These are phyloP conservation scores for Erysimum cheiri DNA, from an alignment of 441 rosid genomes.

Conservation along the genomic window DNA sequence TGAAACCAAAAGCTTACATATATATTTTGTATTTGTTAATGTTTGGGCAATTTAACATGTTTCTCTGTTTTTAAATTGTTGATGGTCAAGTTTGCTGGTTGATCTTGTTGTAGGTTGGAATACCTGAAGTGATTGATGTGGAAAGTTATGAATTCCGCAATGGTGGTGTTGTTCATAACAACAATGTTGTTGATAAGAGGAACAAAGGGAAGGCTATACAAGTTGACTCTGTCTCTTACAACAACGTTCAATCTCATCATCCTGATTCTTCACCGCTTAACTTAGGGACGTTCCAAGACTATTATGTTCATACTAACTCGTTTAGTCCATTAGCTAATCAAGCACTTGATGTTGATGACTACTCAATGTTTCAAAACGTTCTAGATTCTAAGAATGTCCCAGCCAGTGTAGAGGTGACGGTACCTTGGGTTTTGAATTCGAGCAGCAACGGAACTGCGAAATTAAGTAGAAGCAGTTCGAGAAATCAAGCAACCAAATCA, in stretches of 20 bases:
- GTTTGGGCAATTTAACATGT: constrained; percentile 5
- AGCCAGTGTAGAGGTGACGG: constrained; percentile 19
- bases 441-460: constrained; percentile 25
- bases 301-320: constrained; percentile 5
- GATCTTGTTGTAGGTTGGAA: constrained; percentile 47
- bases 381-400: constrained; percentile 19
- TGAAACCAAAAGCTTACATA: neutral
- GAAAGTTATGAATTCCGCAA: constrained; percentile 59
- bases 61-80: constrained; percentile 23
- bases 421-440: constrained; percentile 25
- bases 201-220: constrained; percentile 68
- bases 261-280: constrained; percentile 10
- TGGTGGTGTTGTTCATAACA: constrained; percentile 44
- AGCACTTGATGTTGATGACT: constrained; percentile 34
- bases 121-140: constrained; percentile 66
- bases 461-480: constrained; percentile 19
- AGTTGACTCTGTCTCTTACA: constrained; percentile 36
- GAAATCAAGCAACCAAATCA: constrained; percentile 1
- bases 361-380: constrained; percentile 29
- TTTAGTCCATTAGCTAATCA: neutral
- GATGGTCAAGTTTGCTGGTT: constrained; percentile 25
- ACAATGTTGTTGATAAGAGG: constrained; percentile 42
- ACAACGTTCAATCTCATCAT: constrained; percentile 13
- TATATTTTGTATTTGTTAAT: neutral
- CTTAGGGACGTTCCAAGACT: constrained; percentile 10